A percentile compares a stretch with the other conserved stretches of the same genome.
These are phyloP conservation scores for Heritiera fomes DNA, from an alignment of 345 rosid genomes.

Conservation along the genomic window DNA sequence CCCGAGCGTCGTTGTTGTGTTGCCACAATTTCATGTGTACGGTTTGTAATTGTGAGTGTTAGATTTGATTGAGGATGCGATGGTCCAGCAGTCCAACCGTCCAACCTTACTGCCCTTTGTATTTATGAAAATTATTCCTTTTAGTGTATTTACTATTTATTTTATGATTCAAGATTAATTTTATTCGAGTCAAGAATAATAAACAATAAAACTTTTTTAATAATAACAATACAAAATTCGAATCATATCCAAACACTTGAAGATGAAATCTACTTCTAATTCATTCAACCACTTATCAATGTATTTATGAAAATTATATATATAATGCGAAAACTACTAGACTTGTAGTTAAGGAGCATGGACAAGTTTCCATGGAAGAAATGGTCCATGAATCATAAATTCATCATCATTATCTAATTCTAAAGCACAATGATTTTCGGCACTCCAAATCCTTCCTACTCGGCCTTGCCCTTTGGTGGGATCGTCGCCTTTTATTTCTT, in stretches of 20 bases:
- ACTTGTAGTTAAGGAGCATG: not conserved
- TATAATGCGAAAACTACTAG: not conserved
- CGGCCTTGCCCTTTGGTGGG: not conserved
- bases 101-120: not conserved
- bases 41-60: conserved; percentile 22
- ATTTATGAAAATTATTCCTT: not conserved
- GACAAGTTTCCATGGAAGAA: not conserved
- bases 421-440: not conserved
- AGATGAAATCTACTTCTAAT: too few species aligned
- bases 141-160: too few species aligned
- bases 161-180: too few species aligned
- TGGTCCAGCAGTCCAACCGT: conserved; percentile 15
- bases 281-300: too few species aligned
- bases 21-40: conserved; percentile 8
- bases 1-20: not conserved
- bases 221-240: too few species aligned
- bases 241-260: too few species aligned
- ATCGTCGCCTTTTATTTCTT: not conserved
- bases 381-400: not conserved
- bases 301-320: too few species aligned
- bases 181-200: too few species aligned
- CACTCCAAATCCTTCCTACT: not conserved
- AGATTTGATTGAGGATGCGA: not conserved
- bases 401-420: not conserved
- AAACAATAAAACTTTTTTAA: too few species aligned